Conservation (phyloP, 176 grass and related monocot species). For the Rhynchospora pubera region DNA sequence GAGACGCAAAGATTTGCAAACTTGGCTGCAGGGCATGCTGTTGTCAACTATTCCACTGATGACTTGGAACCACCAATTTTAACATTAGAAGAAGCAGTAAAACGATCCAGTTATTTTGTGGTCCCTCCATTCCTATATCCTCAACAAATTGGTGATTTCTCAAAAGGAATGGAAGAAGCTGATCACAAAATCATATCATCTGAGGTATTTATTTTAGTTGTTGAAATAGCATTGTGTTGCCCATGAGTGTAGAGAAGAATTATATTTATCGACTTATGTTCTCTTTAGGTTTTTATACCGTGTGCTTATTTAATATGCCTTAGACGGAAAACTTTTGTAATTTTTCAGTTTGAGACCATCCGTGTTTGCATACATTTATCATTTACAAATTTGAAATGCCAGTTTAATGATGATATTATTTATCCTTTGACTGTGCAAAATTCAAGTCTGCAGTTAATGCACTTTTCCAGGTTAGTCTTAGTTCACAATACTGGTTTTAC, state of each 20-base stretch:
- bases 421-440: slow-evolving; percentile 12
- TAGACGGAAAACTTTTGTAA: slow-evolving; percentile 5
- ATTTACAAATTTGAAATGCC: background rate
- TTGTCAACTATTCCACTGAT: slow-evolving; percentile 53
- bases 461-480: slow-evolving; percentile 62
- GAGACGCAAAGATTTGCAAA: slow-evolving; percentile 75
- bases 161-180: slow-evolving; percentile 74
- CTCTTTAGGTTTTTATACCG: background rate
- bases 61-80: slow-evolving; percentile 64
- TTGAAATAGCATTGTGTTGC: background rate
- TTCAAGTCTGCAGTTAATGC: slow-evolving; percentile 17
- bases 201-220: slow-evolving; percentile 21
- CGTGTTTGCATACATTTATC: background rate
- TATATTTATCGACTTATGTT: slow-evolving; percentile 20
- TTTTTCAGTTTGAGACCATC: slow-evolving; percentile 1
- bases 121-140: slow-evolving; percentile 34
- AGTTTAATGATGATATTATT: slow-evolving; percentile 12
- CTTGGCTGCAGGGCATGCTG: slow-evolving; percentile 65
- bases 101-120: slow-evolving; percentile 49
- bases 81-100: slow-evolving; percentile 62
- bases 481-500: slow-evolving; percentile 92
- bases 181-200: slow-evolving; percentile 62
- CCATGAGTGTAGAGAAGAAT: background rate
- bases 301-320: slow-evolving; percentile 3
- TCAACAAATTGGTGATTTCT: slow-evolving; percentile 53